Conservation (phyloP, 2,329 filamentous ascomycete genomes). For the Teratosphaeria pseudoeucalypti region DNA sequence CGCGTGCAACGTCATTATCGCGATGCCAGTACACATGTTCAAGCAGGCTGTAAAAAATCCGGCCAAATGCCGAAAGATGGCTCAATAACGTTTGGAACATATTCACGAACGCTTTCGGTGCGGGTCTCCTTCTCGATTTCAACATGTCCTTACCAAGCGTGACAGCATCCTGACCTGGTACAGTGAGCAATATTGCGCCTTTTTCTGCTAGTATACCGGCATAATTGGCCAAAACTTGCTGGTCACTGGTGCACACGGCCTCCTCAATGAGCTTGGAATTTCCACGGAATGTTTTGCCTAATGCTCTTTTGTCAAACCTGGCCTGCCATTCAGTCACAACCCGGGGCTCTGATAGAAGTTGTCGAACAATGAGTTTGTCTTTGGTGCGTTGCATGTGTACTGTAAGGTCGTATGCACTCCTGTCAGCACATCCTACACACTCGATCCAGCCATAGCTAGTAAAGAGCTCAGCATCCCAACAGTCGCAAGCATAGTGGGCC, state of each 20-base stretch:
- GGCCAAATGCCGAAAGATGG: slow-evolving; percentile 91
- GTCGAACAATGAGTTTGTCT: slow-evolving; percentile 71
- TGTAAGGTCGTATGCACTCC: slow-evolving; percentile 85
- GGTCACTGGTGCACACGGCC: slow-evolving; percentile 64
- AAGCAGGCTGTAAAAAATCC: slow-evolving; percentile 84
- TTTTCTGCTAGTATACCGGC: slow-evolving; percentile 61
- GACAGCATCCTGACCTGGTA: slow-evolving; percentile 55
- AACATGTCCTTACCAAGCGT: slow-evolving; percentile 72
- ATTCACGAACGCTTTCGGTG: slow-evolving; percentile 76
- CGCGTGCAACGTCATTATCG: slow-evolving; percentile 70
- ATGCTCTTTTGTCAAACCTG: slow-evolving; percentile 88
- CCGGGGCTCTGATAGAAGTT: slow-evolving; percentile 67
- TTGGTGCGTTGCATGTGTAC: slow-evolving; percentile 92
- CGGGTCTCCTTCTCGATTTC: slow-evolving; percentile 71
- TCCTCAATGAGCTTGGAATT: slow-evolving; percentile 77
- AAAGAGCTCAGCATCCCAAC: slow-evolving; percentile 91
- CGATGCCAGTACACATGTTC: slow-evolving; percentile 96
- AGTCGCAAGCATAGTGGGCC: slow-evolving; percentile 93
- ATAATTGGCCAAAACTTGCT: slow-evolving; percentile 72
- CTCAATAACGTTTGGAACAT: slow-evolving; percentile 78
- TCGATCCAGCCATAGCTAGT: slow-evolving; percentile 96
- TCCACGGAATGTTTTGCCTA: slow-evolving; percentile 91
- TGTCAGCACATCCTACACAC: slow-evolving; percentile 92
- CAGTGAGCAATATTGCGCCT: slow-evolving; percentile 68
- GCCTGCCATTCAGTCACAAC: slow-evolving; percentile 78